Base-by-base conservation (phyloP, 2,329 filamentous ascomycete genomes). In the Diatrype stigma region DNA sequence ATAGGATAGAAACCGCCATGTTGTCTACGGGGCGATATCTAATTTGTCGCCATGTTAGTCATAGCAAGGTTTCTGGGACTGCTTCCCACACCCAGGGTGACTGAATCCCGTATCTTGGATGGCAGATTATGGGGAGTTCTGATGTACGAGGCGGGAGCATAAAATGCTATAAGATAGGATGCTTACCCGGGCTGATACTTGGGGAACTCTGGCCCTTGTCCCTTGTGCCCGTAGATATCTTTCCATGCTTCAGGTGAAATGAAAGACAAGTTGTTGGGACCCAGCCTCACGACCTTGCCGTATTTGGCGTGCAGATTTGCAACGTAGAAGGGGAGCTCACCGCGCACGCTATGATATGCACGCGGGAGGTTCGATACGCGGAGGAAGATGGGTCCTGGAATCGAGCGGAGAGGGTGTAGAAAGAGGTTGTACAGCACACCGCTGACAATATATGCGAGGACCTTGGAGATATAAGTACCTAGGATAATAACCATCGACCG, bases 171-270 rank as follows among this genome's bases (percentile, higher is more conserved):
- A 8, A 37, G 26, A 30, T 30, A 10, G 10, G 26, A 30, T 40
- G 19, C 37, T 40, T 19, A 40, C 37, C 17, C 37, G 12, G 16
- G 3, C 10, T 40, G 37, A 17, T 40, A 11, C 40, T 44, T 44
- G 2, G 40, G 40, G 12, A 44, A 44, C 8, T 45, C 42, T 16
- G 1, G 47, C 17, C 28, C 40, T 32, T 34, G 40, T 14, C 8
- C 23, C 23, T 35, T 44, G 28, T 49, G 47, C 7, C 47, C 47
- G 40, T 49, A 49, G 17, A 49, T 49, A 16, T 49, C 47, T 34
- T 49, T 49, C 47, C 47, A 49, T 19, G 47, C 47, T 8, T 44
- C 22, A 22, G 47, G 35, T 8, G 19, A 19, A 8, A 17, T 16
- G 23, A 21, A 49, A 7, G 42, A 16, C 28, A 49, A 23, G 22